These are phyloP conservation scores for Aspergillus udagawae DNA, from an alignment of 2,329 filamentous ascomycete species.

Conservation along the genomic window DNA sequence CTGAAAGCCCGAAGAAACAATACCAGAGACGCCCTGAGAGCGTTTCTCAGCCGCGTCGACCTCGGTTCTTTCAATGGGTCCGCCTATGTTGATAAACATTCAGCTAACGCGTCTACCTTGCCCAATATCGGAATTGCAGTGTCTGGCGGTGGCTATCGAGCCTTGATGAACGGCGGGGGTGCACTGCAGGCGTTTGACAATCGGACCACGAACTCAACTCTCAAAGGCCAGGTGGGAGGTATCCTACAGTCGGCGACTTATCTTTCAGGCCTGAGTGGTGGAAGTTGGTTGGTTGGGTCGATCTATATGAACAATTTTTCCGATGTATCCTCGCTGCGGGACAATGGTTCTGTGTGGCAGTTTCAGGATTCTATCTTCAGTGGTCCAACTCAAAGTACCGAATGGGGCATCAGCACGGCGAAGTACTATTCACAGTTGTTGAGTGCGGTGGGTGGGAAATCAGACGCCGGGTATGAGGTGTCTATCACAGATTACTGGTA, in stretches of 20 bases:
- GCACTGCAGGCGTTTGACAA: conserved; percentile 75
- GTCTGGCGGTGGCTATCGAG: conserved; percentile 82
- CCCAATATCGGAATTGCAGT: conserved; percentile 73
- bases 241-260: conserved; percentile 80
- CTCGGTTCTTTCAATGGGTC: conserved; percentile 72
- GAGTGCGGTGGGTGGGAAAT: conserved; percentile 58
- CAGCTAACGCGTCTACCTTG: conserved; percentile 53
- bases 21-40: conserved; percentile 68
- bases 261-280: conserved; percentile 75
- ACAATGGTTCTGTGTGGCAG: conserved; percentile 23
- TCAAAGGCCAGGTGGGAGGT: conserved; percentile 68
- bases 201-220: conserved; percentile 61
- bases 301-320: conserved; percentile 77
- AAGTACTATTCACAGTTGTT: conserved; percentile 62
- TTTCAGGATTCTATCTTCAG: conserved; percentile 47
- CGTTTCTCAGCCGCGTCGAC: conserved; percentile 66
- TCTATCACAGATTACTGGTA: conserved; percentile 84
- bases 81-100: conserved; percentile 62
- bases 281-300: conserved; percentile 78
- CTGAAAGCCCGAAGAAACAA: conserved; percentile 65
- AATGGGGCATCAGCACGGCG: conserved; percentile 46
- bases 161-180: conserved; percentile 80
- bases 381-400: conserved; percentile 24
- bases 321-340: conserved; percentile 50
- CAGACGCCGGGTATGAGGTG: conserved; percentile 61